Base-by-base conservation (phyloP, 164 flowering plant genomes). In the Sextonia rubra region DNA sequence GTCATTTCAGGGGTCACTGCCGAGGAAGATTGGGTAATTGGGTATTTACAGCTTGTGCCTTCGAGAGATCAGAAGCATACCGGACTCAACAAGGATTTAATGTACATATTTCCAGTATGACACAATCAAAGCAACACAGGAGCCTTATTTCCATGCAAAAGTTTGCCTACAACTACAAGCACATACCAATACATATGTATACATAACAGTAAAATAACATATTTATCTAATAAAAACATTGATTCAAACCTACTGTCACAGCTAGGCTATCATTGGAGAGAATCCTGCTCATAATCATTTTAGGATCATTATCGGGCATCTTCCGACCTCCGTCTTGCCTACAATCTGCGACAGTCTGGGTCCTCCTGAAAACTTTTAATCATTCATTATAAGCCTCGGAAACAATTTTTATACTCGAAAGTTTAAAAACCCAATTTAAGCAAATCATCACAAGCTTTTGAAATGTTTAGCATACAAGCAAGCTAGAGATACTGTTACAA, bases 381-480 rank as follows among this genome's bases (percentile, higher is more conserved):
- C 79, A 77, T 74, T 77, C 77, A 80, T 81, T 76, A 72, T 73
- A 22, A 70, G 49, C 52, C 44, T 7, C 5, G 8, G 44, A 8
- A 37, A 37, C 11, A 37, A 37, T 0, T 7, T 37, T 8, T 68
- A 20, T 17, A 52, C 17, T 78, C 63, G 66, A 78, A 81, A 79
- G 77, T 77, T 66, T 68, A 49, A 47, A 65, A 69, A 70, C 63
- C 61, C 12, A n/a, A 22, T 14, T 48, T 29, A 17, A 65, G 24
- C 24, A 26, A 20, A 52, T 20, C 20, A 52, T 68, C 26, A 14
- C 56, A 29, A 66, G 14, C 49, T 1, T 66, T 69, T 52, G 67
- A 67, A 71, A 72, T 75, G 82, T 80, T 82, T 77, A 69, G 73
- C 76, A 58, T 69, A 82, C 77, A 85, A 83, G 81, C 73, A 69